phyloP scores from a whole-genome alignment of 1,284 basidiomycete species.

The Tilletia walkeri region DNA sequence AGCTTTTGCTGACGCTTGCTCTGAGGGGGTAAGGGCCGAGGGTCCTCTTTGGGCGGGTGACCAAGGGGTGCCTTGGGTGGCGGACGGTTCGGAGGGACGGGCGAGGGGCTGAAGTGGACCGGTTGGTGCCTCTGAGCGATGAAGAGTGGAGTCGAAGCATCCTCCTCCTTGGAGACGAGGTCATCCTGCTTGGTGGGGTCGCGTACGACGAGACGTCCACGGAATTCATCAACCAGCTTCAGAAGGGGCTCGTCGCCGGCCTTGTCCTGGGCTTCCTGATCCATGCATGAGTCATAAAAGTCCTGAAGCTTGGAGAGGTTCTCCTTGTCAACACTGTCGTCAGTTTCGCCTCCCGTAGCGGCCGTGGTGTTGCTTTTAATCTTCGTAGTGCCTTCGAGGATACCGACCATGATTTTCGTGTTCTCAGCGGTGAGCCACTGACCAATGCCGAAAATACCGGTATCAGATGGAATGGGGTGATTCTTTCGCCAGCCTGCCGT shows the following conservation, averaged over 20 bases:
- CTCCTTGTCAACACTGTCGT: constrained; percentile 62
- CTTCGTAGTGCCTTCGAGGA: constrained; percentile 53
- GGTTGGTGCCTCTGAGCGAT: constrained; percentile 64
- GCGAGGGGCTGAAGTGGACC: constrained; percentile 25
- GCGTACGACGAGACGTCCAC: constrained; percentile 32
- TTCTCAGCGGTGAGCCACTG: constrained; percentile 35
- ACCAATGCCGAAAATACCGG: constrained; percentile 56
- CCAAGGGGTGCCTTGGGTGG: constrained; percentile 38
- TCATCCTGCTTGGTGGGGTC: constrained; percentile 58
- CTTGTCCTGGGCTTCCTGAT: constrained; percentile 63
- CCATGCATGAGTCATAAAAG: constrained; percentile 79
- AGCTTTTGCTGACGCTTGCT: constrained; percentile 59
- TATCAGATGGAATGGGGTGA: constrained; percentile 58
- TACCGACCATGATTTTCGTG: constrained; percentile 55
- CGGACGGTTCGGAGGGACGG: constrained; percentile 38
- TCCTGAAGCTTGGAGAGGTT: constrained; percentile 76
- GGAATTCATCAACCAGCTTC: constrained; percentile 57
- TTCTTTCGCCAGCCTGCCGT: constrained; percentile 48
- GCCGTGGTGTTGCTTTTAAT: background rate
- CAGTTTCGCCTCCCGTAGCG: background rate
- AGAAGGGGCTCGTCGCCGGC: constrained; percentile 58
- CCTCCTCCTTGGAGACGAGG: constrained; percentile 53
- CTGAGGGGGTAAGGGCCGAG: constrained; percentile 34
- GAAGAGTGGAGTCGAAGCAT: constrained; percentile 59
- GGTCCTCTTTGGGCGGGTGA: constrained; percentile 36